Evolutionary conservation across 176 grass and related monocot genomes (phyloP).

Genomic region (Luzula sylvatica): DNA sequence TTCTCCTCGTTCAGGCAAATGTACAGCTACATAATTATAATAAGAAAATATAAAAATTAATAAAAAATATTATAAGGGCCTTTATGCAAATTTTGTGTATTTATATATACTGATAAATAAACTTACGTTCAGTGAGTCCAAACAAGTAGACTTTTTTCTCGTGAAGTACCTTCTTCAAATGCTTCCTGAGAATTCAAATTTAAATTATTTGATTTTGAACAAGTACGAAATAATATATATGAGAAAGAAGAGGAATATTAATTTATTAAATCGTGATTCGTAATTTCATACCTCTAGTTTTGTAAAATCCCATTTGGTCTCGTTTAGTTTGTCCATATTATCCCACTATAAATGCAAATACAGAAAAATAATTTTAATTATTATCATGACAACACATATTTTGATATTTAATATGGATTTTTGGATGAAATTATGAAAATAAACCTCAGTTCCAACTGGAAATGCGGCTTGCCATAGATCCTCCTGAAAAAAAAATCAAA

Average conservation of each 20-base stretch:
- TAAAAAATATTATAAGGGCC: no score
- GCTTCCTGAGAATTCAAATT: slow-evolving; percentile 44
- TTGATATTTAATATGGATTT: background rate
- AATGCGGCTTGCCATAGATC: slow-evolving; percentile 21
- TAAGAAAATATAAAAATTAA: no score
- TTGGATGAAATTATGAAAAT: background rate
- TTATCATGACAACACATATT: no score
- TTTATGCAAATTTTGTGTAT: no score
- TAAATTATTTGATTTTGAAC: slow-evolving; percentile 11
- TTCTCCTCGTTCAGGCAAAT: slow-evolving; percentile 14
- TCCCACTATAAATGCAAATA: slow-evolving; percentile 92
- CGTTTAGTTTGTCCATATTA: slow-evolving; percentile 71
- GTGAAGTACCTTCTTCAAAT: slow-evolving; percentile 68
- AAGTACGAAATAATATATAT: slow-evolving; percentile 4
- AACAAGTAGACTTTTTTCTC: slow-evolving; percentile 85
- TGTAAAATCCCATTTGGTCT: slow-evolving; percentile 81
- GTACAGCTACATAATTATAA: no score
- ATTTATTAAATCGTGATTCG: slow-evolving; percentile 4
- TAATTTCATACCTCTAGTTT: slow-evolving; percentile 77
- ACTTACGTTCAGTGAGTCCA: slow-evolving; percentile 72
- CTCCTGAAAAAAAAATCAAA: slow-evolving; percentile 11
- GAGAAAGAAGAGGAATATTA: background rate
- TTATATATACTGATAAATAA: background rate
- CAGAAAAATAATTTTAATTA: no score
- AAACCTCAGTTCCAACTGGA: slow-evolving; percentile 22